phyloP scores from a whole-genome alignment of 1,284 basidiomycete species.

The Phenoliferia sp. region DNA sequence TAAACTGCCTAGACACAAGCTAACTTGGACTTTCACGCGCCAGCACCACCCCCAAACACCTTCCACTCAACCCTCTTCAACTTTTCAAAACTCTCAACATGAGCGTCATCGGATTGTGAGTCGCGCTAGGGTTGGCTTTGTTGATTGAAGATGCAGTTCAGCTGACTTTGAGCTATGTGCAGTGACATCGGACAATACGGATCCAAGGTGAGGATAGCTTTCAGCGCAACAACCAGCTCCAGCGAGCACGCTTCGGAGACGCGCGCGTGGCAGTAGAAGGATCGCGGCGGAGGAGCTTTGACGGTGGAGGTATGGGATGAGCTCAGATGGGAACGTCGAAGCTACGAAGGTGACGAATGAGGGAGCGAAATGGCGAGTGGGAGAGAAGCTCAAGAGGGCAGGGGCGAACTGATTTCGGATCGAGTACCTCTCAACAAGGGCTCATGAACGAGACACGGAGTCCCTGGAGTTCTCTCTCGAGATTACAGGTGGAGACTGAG shows the following conservation, averaged over 20 bases:
- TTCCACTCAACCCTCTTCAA: neutral
- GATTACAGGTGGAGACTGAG: too few relatives aligned
- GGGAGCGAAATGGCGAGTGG: neutral
- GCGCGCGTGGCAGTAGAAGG: neutral
- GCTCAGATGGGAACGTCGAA: neutral
- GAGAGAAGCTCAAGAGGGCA: too few relatives aligned
- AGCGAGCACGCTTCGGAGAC: neutral
- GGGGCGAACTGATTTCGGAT: too few relatives aligned
- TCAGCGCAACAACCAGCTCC: neutral
- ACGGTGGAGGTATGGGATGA: neutral
- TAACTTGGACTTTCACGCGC: neutral
- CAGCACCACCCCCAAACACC: neutral
- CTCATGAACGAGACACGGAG: too few relatives aligned
- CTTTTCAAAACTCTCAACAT: slow-evolving; percentile 25
- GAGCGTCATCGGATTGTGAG: slow-evolving; percentile 37
- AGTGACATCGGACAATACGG: slow-evolving; percentile 36
- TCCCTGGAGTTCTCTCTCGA: too few relatives aligned
- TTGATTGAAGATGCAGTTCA: neutral
- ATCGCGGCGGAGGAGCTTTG: neutral
- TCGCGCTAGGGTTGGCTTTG: rapidly evolving
- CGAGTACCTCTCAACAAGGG: too few relatives aligned
- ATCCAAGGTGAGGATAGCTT: slow-evolving; percentile 29
- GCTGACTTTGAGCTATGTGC: neutral
- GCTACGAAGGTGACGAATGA: neutral
- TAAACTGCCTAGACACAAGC: neutral